Percentiles rank a stretch among this genome's conserved stretches.
Evolutionary conservation across 1,139 yeast genomes (phyloP).

Genomic region (Geotrichum reessii): DNA sequence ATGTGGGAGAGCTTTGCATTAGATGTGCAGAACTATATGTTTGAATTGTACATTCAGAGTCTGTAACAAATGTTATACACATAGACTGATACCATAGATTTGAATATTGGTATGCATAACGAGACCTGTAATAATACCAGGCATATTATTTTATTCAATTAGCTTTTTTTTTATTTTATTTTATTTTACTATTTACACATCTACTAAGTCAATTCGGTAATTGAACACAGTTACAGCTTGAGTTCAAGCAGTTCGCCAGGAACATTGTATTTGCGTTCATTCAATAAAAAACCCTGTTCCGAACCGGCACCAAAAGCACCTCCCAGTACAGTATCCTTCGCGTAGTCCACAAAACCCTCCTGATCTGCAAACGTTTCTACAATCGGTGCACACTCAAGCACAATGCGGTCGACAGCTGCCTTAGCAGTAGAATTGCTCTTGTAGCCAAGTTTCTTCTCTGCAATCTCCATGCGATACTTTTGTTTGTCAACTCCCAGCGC

Average conservation of each 20-base stretch:
- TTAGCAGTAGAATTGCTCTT: no score
- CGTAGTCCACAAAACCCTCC: constrained; percentile 17
- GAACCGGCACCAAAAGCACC: constrained; percentile 33
- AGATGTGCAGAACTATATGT: not conserved
- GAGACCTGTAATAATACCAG: no score
- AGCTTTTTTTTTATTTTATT: no score
- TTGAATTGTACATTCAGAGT: not conserved
- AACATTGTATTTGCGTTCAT: constrained; percentile 32
- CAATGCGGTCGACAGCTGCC: constrained; percentile 8
- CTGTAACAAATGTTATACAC: not conserved
- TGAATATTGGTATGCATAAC: no score
- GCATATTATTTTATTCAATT: no score
- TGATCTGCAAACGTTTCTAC: constrained; percentile 21
- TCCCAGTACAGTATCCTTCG: constrained; percentile 19
- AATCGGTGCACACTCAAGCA: constrained; percentile 27
- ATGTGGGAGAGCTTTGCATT: not conserved
- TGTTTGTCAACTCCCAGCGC: not conserved
- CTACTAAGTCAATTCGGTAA: no score
- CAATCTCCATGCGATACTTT: constrained; percentile 2
- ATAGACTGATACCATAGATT: not conserved
- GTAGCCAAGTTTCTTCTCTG: not conserved
- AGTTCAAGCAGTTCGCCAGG: constrained; percentile 27
- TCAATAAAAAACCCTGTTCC: constrained; percentile 33
- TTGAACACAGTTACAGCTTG: not conserved
- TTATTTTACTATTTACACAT: no score